These are phyloP conservation scores for Candida smagusa DNA, from an alignment of 1,139 yeast species.

Conservation along the genomic window DNA sequence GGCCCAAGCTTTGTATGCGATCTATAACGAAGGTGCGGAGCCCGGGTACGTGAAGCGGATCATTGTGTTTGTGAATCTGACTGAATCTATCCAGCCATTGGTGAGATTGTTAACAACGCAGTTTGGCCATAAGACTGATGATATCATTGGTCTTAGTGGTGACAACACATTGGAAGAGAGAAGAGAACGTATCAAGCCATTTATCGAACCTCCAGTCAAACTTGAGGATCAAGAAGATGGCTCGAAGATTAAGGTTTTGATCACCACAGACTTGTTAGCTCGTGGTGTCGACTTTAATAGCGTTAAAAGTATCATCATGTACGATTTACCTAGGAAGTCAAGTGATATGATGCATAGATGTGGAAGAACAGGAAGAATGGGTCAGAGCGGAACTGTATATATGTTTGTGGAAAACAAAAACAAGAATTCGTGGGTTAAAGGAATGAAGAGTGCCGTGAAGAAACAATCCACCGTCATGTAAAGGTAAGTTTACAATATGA, in stretches of 20 bases:
- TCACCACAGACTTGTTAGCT: constrained; percentile 89
- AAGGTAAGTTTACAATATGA: constrained; percentile 14
- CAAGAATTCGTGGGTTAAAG: constrained; percentile 76
- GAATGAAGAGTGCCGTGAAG: constrained; percentile 69
- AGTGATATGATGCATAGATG: constrained; percentile 87
- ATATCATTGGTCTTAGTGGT: constrained; percentile 61
- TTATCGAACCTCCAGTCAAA: constrained; percentile 55
- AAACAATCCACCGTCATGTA: constrained; percentile 35
- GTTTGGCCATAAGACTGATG: constrained; percentile 53
- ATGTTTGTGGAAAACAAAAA: constrained; percentile 67
- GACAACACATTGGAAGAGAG: constrained; percentile 60
- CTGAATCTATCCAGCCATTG: constrained; percentile 58
- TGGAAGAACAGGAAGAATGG: constrained; percentile 94
- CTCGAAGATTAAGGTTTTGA: constrained; percentile 54
- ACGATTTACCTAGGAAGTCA: constrained; percentile 82
- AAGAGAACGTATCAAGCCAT: constrained; percentile 51
- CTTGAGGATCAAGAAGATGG: constrained; percentile 26
- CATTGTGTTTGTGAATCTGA: constrained; percentile 82
- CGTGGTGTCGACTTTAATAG: constrained; percentile 87
- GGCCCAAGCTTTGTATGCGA: constrained; percentile 86
- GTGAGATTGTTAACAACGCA: constrained; percentile 49
- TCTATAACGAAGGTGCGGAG: constrained; percentile 81
- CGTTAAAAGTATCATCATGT: constrained; percentile 75
- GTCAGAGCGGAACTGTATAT: constrained; percentile 83
- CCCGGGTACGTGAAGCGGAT: constrained; percentile 72